Percentiles rank a stretch among this genome's conserved stretches.
phyloP scores from a whole-genome alignment of 495 filamentous ascomycete species.

The Penicillium manginii region DNA sequence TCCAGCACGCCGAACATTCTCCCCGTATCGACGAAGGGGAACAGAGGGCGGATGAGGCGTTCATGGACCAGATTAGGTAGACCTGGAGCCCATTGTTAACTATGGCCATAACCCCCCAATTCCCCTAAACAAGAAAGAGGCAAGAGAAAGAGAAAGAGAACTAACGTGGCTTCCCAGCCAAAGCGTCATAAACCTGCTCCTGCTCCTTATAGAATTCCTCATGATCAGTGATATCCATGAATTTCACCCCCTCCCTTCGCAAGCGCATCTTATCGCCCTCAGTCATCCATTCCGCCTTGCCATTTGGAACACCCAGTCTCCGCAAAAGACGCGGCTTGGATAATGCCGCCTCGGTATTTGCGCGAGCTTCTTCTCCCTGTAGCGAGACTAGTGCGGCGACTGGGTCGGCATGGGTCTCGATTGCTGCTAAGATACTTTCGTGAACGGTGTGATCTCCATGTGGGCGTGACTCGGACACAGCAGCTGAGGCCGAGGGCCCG shows the following conservation, averaged over 20 bases:
- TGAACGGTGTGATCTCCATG: constrained; percentile 6
- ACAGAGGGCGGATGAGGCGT: constrained; percentile 14
- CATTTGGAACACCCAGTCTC: background rate
- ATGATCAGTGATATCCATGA: constrained; percentile 20
- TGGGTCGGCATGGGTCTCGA: constrained; percentile 13
- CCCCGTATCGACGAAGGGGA: constrained; percentile 7
- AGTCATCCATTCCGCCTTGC: constrained; percentile 16
- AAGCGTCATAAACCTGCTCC: background rate
- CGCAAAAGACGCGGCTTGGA: constrained; percentile 13
- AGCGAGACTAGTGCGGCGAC: constrained; percentile 9
- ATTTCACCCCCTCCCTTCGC: constrained; percentile 13
- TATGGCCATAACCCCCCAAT: no score
- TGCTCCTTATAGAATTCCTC: constrained; percentile 16
- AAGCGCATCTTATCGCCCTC: constrained; percentile 20
- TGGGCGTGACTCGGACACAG: background rate
- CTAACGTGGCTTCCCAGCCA: constrained; percentile 14
- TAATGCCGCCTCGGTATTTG: background rate
- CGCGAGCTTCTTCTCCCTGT: background rate
- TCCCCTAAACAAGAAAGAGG: no score
- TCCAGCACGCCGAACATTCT: constrained; percentile 11
- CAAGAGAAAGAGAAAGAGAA: background rate
- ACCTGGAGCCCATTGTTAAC: no score
- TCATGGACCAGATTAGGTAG: constrained; percentile 16
- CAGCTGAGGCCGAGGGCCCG: background rate
- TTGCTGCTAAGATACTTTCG: constrained; percentile 7